Percentiles rank a stretch among this genome's conserved stretches.
These are phyloP conservation scores for Endocalyx cinctus DNA, from an alignment of 2,329 filamentous ascomycete genomes.

Conservation along the genomic window DNA sequence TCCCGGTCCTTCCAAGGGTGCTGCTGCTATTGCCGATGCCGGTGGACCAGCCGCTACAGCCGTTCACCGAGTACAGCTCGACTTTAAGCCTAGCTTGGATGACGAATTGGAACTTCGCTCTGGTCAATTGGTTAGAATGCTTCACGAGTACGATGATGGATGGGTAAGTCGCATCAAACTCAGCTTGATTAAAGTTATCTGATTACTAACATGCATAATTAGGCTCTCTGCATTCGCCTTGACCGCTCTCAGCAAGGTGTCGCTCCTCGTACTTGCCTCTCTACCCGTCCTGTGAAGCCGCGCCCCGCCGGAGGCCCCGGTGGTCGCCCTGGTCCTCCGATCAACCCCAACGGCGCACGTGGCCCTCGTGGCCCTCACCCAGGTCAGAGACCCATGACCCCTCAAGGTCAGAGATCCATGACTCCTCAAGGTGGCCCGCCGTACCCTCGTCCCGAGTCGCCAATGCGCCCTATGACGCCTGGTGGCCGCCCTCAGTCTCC, in stretches of 20 bases:
- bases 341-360: constrained; percentile 34
- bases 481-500: constrained; percentile 24
- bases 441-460: constrained; percentile 30
- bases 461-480: constrained; percentile 26
- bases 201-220: constrained; percentile 22
- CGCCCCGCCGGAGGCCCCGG: constrained; percentile 49
- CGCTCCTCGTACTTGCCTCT: constrained; percentile 87
- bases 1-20: constrained; percentile 43
- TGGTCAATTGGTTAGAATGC: constrained; percentile 79
- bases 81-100: constrained; percentile 87
- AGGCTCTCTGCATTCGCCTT: constrained; percentile 87
- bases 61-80: constrained; percentile 89
- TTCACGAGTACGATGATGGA: constrained; percentile 97
- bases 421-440: constrained; percentile 22
- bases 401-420: constrained; percentile 20
- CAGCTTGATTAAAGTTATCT: constrained; percentile 8
- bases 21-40: constrained; percentile 58
- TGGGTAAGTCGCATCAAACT: constrained; percentile 63
- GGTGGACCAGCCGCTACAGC: constrained; percentile 55
- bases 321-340: constrained; percentile 45
- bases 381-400: constrained; percentile 35
- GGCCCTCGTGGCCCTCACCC: constrained; percentile 27
- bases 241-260: constrained; percentile 92
- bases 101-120: constrained; percentile 81
- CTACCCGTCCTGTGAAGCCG: constrained; percentile 85